A percentile compares a stretch with the other conserved stretches of the same genome.
phyloP scores from a whole-genome alignment of 129 eudicot genomes.

The Erigeron canadensis region DNA sequence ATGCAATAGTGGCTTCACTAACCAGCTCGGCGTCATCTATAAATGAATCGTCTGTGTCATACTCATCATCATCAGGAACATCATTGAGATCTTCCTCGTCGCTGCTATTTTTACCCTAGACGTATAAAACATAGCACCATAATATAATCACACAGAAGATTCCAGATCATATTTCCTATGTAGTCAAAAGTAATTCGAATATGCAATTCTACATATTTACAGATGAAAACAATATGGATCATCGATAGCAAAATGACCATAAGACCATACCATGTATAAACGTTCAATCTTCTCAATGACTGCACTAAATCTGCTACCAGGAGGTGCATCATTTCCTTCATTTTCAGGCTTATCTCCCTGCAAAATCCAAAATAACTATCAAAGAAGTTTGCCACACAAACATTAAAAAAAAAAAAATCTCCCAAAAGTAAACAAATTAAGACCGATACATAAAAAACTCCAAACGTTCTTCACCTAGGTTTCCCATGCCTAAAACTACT shows the following conservation, averaged over 20 bases:
- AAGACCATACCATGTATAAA: conserved; percentile 73
- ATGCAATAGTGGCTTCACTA: conserved; percentile 25
- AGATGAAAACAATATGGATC: not conserved
- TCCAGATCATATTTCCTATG: not conserved
- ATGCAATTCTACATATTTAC: conserved; percentile 4
- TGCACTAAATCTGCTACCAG: conserved; percentile 77
- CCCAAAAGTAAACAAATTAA: not conserved
- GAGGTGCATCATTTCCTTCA: conserved; percentile 65
- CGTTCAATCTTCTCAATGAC: conserved; percentile 98
- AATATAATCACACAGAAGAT: conserved; percentile 14
- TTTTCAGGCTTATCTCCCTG: conserved; percentile 59
- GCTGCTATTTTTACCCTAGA: conserved; percentile 89
- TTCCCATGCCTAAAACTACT: not conserved
- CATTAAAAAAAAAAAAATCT: not conserved
- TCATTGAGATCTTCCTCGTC: conserved; percentile 94
- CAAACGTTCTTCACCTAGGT: not conserved
- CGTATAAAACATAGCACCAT: conserved; percentile 17
- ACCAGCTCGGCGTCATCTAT: conserved; percentile 96
- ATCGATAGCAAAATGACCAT: not conserved
- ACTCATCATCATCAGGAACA: conserved; percentile 96
- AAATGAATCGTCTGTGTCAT: conserved; percentile 96
- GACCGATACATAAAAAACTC: not conserved
- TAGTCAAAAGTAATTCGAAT: not conserved
- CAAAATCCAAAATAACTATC: not conserved
- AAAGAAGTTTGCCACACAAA: not conserved